Evolutionary conservation across 768 basidiomycete genomes (phyloP).

Genomic region (Filobasidium wieringae): DNA sequence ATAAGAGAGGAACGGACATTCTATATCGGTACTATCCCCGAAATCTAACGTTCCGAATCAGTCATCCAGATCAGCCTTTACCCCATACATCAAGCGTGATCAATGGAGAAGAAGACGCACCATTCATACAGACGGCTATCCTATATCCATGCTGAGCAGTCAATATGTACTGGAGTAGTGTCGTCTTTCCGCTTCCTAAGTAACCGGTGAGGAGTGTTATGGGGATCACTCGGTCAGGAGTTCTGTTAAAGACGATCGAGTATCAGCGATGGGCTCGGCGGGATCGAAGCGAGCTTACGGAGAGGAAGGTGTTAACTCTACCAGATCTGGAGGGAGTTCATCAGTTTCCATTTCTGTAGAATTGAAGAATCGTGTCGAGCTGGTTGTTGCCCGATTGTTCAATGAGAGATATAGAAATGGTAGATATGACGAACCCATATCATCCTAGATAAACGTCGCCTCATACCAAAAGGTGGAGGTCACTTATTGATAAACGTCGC

Average conservation of each 20-base stretch:
- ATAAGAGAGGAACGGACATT: constrained; percentile 48
- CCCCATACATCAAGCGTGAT: neutral
- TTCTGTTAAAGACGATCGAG: neutral
- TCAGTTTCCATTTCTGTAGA: neutral
- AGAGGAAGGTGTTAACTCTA: neutral
- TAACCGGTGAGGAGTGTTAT: constrained; percentile 92
- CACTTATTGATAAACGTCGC: no score
- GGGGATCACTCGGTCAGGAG: constrained; percentile 47
- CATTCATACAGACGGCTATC: constrained; percentile 97
- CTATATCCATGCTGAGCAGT: constrained; percentile 88
- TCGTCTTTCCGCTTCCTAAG: constrained; percentile 82
- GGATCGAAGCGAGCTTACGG: neutral
- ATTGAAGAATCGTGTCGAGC: no score
- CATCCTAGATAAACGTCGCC: neutral
- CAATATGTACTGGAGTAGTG: constrained; percentile 79
- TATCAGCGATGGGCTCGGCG: neutral
- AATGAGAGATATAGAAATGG: neutral
- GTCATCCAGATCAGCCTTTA: neutral
- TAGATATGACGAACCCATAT: neutral
- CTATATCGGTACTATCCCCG: constrained; percentile 91
- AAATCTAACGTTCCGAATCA: constrained; percentile 44
- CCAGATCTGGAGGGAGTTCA: neutral
- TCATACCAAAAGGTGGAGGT: no score
- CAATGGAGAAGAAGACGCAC: constrained; percentile 35
- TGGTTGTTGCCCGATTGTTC: neutral